Evolutionary conservation across 179 eudicot genomes (phyloP).

Genomic region (Silene coronaria): DNA sequence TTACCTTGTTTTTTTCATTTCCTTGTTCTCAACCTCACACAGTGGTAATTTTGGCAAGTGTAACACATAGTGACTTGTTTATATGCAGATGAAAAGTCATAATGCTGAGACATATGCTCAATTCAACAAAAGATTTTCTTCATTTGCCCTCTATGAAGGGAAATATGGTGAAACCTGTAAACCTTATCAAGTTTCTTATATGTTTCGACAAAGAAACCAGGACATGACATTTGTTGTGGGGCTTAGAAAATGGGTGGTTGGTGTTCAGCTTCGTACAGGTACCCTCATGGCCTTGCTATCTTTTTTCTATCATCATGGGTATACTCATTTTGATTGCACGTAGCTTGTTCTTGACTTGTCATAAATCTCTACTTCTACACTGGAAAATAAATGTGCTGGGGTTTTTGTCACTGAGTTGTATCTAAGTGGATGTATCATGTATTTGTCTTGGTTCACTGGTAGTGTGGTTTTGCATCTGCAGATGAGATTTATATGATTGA

Average conservation of each 20-base stretch:
- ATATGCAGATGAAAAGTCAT: slow-evolving; percentile 62
- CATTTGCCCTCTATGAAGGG: slow-evolving; percentile 84
- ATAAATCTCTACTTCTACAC: neutral
- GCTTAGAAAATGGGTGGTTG: slow-evolving; percentile 57
- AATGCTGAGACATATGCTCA: slow-evolving; percentile 47
- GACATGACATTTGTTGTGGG: slow-evolving; percentile 43
- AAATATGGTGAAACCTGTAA: slow-evolving; percentile 36
- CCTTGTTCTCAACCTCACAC: neutral
- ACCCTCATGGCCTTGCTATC: neutral
- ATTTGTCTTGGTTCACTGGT: slow-evolving; percentile 1
- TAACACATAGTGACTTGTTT: neutral
- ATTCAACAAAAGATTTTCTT: slow-evolving; percentile 59
- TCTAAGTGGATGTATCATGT: neutral
- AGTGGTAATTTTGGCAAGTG: neutral
- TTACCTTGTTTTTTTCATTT: neutral
- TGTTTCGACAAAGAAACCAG: slow-evolving; percentile 43
- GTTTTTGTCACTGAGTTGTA: neutral
- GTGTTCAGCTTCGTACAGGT: slow-evolving; percentile 51
- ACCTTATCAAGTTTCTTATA: slow-evolving; percentile 69
- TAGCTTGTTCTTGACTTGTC: neutral
- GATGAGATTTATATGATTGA: neutral
- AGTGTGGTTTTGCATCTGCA: neutral
- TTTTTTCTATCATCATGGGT: neutral
- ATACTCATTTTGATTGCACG: neutral
- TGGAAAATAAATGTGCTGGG: neutral